Evolutionary conservation across 768 basidiomycete species (phyloP), one percentile per base, ranked within the genome.

Genomic region (Tylopilus sp.): DNA sequence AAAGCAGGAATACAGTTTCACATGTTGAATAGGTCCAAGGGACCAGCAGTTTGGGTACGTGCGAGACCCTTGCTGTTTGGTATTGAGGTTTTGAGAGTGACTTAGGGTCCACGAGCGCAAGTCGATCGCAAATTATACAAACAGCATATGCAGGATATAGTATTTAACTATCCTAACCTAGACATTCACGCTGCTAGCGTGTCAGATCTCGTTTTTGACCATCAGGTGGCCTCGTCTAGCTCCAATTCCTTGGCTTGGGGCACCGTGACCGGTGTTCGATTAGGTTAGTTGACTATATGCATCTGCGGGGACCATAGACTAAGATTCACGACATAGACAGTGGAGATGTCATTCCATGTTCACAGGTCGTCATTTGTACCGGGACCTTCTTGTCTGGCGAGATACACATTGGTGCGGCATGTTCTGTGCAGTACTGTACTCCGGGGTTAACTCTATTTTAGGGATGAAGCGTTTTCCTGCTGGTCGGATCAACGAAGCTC

Each of bases 321-420:
- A 12, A 60, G 21, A 1, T 13, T 39, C 25, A 13, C 52, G 25
- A 36, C 20, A 11, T 66, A 91, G 91, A 91, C 28, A 75, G 79
- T 4, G 88, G 90, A 10, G 86, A 92, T 45, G 62, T 83, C 17
- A 82, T 95, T 25, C 71, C 73, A 17, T 95, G 91, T 60, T 82
- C 86, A 4, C 83, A 86, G 57, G 88, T 94, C 11, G 87, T 95
- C 23, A 79, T 95, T 13, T 92, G 91, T 59, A 95, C 92, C 0
- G 93, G 93, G 8, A 95, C 93, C 0, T 95, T 95, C 64, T 77
- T 95, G 22, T 86, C 87, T 3, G 93, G 90, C 11, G 90, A 95
- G 70, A 91, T 94, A 40, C 92, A 95, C 61, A 88, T 95, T 41
- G 92, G 91, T 83, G 59, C 23, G 66, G n/a, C n/a, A n/a, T 45